These are phyloP conservation scores for Aspergillus niger DNA, from an alignment of 2,329 filamentous ascomycete genomes.

Conservation along the genomic window DNA sequence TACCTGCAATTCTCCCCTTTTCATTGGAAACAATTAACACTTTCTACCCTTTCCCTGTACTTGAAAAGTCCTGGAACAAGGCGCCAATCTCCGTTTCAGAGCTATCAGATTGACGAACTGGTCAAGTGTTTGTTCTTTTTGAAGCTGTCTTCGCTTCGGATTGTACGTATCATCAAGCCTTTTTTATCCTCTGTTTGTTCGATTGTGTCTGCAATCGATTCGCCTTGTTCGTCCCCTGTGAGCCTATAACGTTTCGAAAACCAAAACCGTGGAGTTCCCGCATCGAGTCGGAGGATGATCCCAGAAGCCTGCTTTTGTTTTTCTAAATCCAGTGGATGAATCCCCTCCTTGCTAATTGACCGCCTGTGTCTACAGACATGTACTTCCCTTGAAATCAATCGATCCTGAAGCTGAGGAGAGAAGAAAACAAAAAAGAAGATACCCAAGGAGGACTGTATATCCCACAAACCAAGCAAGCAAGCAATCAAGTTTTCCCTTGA, in stretches of 20 bases:
- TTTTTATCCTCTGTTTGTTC: constrained; percentile 18
- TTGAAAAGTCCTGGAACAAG: constrained; percentile 26
- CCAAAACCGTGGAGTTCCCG: neutral
- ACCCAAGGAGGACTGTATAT: constrained; percentile 40
- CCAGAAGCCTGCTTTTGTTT: constrained; percentile 2
- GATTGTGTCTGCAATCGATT: constrained; percentile 18
- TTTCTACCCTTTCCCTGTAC: constrained; percentile 28
- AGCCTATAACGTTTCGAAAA: neutral
- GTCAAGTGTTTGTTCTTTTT: constrained; percentile 27
- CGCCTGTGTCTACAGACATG: constrained; percentile 44
- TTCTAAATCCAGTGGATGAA: constrained; percentile 14
- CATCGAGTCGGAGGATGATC: too few species aligned
- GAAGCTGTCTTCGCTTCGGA: constrained; percentile 34
- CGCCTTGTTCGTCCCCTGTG: neutral
- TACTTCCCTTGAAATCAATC: constrained; percentile 42
- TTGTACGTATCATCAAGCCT: constrained; percentile 45
- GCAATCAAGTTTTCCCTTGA: constrained; percentile 30
- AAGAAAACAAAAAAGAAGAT: neutral
- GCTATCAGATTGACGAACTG: constrained; percentile 19
- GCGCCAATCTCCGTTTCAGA: constrained; percentile 22
- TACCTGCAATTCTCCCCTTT: constrained; percentile 20
- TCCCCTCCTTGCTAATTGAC: constrained; percentile 43
- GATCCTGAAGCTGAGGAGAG: constrained; percentile 28
- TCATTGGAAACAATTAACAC: constrained; percentile 20
- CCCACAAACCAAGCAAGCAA: constrained; percentile 36